Evolutionary conservation across 23 red algal genomes (phyloP).

Genomic region (Gracilaria vermiculophylla): DNA sequence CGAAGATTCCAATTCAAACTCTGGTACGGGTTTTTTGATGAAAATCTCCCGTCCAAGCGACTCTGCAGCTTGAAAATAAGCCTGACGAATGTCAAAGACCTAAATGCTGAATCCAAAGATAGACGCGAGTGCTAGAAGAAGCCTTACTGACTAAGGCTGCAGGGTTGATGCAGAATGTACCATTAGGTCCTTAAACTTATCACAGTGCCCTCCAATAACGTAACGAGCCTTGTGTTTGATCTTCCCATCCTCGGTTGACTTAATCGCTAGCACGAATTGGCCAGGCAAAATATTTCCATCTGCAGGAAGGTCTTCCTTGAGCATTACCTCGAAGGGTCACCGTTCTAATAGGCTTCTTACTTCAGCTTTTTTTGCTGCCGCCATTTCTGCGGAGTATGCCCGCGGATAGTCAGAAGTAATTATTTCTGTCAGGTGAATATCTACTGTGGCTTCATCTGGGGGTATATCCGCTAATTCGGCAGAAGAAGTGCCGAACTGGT

Average conservation of each 20-base stretch:
- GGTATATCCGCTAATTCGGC: neutral
- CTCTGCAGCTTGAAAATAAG: conserved; percentile 5
- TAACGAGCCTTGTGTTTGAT: conserved; percentile 25
- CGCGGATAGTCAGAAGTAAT: neutral
- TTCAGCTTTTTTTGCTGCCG: neutral
- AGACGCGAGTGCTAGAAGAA: conserved; percentile 4
- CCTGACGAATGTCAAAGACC: conserved; percentile 13
- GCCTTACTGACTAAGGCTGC: neutral
- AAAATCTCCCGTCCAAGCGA: neutral
- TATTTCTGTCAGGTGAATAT: conserved; percentile 30
- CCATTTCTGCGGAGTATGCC: neutral
- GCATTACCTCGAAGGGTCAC: neutral
- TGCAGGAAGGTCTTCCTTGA: conserved; percentile 12
- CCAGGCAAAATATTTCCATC: conserved; percentile 46
- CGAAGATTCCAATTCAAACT: neutral
- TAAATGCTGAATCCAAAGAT: conserved; percentile 9
- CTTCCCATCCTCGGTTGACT: neutral
- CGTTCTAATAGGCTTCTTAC: neutral
- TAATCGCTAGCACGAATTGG: conserved; percentile 15
- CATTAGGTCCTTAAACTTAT: conserved; percentile 14
- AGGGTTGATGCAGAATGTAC: neutral
- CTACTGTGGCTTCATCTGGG: too few relatives aligned
- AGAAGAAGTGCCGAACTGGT: neutral
- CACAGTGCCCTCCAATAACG: conserved; percentile 36
- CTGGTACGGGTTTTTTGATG: conserved; percentile 17